These are phyloP conservation scores for Aspergillus brunneoviolaceus DNA, from an alignment of 2,329 filamentous ascomycete genomes.

Conservation along the genomic window DNA sequence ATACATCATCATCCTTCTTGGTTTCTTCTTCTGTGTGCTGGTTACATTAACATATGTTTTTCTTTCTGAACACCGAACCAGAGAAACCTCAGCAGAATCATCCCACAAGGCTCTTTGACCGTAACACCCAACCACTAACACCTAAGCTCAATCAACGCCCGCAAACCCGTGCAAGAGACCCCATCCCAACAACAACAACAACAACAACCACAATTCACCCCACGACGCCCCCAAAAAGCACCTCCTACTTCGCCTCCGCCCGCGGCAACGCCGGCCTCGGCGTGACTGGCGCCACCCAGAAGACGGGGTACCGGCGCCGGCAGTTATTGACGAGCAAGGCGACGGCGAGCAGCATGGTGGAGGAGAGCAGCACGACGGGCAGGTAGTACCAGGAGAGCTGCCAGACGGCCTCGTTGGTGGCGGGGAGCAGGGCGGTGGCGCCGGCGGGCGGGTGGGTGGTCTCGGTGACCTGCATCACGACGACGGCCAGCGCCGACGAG, in stretches of 20 bases:
- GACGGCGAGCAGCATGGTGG: conserved; percentile 27
- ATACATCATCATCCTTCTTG: no score
- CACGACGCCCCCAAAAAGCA: no score
- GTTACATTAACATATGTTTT: no score
- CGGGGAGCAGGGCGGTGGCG: conserved; percentile 34
- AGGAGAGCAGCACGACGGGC: conserved; percentile 32
- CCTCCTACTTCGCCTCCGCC: not conserved
- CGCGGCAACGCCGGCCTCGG: not conserved
- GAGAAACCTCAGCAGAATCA: no score
- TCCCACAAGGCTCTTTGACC: no score
- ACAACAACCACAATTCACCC: no score
- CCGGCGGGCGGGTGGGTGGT: conserved; percentile 37
- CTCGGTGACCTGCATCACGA: conserved; percentile 35
- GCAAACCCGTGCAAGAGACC: no score
- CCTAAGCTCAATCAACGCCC: no score
- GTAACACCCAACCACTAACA: no score
- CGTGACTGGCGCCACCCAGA: conserved; percentile 21
- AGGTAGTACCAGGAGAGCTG: conserved; percentile 34
- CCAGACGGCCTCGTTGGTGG: conserved; percentile 29
- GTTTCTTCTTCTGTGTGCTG: no score
- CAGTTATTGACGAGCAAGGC: conserved; percentile 35
- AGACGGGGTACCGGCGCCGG: conserved; percentile 32
- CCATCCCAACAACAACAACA: no score
- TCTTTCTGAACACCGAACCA: no score
- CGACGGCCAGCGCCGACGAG: conserved; percentile 27